Evolutionary conservation across 345 rosid genomes (phyloP).

Genomic region (Bruguiera gymnorhiza): DNA sequence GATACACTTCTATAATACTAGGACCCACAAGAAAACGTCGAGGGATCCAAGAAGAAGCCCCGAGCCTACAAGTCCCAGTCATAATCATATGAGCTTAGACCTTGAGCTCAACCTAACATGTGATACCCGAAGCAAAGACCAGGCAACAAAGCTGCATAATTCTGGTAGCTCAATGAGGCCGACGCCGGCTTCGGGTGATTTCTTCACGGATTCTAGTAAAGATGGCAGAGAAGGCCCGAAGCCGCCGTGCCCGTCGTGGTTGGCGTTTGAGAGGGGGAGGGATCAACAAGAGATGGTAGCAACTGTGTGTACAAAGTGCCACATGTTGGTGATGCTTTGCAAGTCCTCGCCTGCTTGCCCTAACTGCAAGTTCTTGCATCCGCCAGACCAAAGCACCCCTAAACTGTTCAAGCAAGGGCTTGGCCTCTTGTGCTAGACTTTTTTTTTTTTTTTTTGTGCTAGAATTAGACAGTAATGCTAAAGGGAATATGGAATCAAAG

Average conservation of each 20-base stretch:
- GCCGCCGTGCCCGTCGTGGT: conserved; percentile 45
- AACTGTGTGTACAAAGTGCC: conserved; percentile 66
- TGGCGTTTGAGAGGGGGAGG: conserved; percentile 36
- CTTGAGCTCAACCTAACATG: conserved; percentile 62
- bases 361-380: conserved; percentile 90
- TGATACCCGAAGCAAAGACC: conserved; percentile 11
- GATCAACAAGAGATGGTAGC: conserved; percentile 62
- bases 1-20: conserved; percentile 61
- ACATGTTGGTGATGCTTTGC: conserved; percentile 83
- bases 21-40: conserved; percentile 51
- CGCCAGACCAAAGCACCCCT: conserved; percentile 47
- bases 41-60: conserved; percentile 44
- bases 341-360: conserved; percentile 77
- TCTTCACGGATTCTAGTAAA: conserved; percentile 17
- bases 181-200: conserved; percentile 13
- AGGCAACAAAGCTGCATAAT: conserved; percentile 8
- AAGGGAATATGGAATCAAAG: background rate
- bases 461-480: background rate
- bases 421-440: conserved; percentile 49
- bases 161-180: conserved; percentile 6
- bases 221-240: conserved; percentile 17
- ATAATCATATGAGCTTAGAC: conserved; percentile 56
- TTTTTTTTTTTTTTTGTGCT: background rate
- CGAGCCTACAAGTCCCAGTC: conserved; percentile 25
- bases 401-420: conserved; percentile 48